phyloP scores from a whole-genome alignment of 2,329 filamentous ascomycete species.

The Stachybotrys chlorohalonatus region DNA sequence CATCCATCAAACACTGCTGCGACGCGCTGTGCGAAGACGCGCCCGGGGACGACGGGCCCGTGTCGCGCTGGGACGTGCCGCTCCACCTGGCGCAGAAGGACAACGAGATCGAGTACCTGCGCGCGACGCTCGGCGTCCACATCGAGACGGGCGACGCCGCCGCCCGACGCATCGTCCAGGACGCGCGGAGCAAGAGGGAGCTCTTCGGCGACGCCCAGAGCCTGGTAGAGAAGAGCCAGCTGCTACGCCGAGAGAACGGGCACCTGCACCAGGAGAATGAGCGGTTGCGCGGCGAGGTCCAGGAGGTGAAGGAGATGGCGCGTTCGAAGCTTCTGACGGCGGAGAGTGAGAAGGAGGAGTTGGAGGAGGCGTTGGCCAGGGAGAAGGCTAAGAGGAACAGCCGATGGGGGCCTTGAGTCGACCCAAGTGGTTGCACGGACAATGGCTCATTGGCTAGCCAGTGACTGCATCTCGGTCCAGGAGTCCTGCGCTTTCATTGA shows the following conservation, averaged over 20 bases:
- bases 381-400: too few species aligned
- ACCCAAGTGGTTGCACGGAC: too few species aligned
- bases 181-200: neutral
- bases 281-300: neutral
- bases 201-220: neutral
- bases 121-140: neutral
- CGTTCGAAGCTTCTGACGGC: neutral
- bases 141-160: neutral
- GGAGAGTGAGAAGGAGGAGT: neutral
- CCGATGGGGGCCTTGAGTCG: too few species aligned
- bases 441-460: too few species aligned
- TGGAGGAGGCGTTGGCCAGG: too few species aligned
- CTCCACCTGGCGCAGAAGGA: neutral
- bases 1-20: neutral
- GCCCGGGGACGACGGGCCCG: neutral
- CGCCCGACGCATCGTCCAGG: neutral
- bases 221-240: neutral
- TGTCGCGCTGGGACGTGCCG: neutral
- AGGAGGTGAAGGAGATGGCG: neutral
- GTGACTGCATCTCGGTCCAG: too few species aligned
- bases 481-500: too few species aligned
- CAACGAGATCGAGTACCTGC: neutral
- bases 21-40: neutral
- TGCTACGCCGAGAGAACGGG: neutral
- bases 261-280: neutral